Base-by-base conservation (phyloP, 2,329 filamentous ascomycete species). In the Rhinocladiella similis region DNA sequence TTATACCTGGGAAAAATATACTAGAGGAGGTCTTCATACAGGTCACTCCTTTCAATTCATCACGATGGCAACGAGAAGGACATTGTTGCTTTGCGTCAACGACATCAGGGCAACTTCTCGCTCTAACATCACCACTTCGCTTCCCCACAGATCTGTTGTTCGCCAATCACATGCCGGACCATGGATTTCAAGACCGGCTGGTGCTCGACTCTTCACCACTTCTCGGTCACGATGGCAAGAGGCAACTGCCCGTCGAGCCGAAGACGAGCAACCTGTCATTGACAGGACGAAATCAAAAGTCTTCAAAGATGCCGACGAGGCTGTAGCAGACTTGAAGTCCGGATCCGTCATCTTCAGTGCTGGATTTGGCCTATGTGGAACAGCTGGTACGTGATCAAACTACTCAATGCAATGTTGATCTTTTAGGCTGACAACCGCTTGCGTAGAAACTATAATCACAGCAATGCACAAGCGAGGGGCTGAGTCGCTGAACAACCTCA, bases 291-390 rank as follows among this genome's bases (percentile, higher is more conserved):
- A 59, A n/a, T 73, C 72, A 2, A 74, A 75, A 43, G 22, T 74
- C 1, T 73, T 69, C 59, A 68, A 69, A 45, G 66, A 69, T 65
- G 87, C 87, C 16, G 85, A 87, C 60, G 83, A 83, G 41, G 89
- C 89, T 5, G 82, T 91, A 39, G 81, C 83, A 2, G 88, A 90
- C 67, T 75, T 92, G 54, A 77, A 86, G 68, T 86, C 87, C 65
- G 83, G 88, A 53, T 85, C 84, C 10, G 88, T 83, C 0, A 77
- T 93, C 35, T 76, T 93, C 53, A 90, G 88, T 68, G 86, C 89
- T 14, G 90, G 89, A 1, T 93, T 93, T 70, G 90, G 90, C n/a
- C 80, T 93, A 12, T 92, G 88, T 64, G 89, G 89, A 62, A 87
- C 91, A 16, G 84, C 86, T 53, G 83, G 83, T 85, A 73, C 53